Evolutionary conservation across 306 rosid genomes (phyloP).

Genomic region (Hippophae tibetana): DNA sequence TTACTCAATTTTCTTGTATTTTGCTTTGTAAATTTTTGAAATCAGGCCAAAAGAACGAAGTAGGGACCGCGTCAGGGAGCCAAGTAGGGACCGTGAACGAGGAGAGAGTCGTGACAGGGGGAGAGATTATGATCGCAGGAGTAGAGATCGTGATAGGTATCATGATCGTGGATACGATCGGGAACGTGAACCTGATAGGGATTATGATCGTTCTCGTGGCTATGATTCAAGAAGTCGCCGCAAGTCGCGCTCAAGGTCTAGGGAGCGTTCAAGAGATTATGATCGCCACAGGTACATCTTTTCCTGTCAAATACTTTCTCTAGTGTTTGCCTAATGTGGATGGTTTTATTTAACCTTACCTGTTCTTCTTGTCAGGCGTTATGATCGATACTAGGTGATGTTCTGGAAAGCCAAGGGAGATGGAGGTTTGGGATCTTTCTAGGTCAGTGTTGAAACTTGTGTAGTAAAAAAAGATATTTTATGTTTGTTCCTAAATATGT

Average conservation of each 20-base stretch:
- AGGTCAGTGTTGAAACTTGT: slow-evolving; percentile 37
- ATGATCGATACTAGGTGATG: slow-evolving; percentile 59
- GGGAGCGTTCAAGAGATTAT: slow-evolving; percentile 72
- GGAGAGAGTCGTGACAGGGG: slow-evolving; percentile 68
- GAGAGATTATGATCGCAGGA: slow-evolving; percentile 66
- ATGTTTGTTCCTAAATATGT: slow-evolving; percentile 13
- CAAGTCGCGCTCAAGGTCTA: slow-evolving; percentile 79
- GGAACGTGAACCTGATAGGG: slow-evolving; percentile 74
- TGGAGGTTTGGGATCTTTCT: slow-evolving; percentile 28
- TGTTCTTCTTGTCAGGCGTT: slow-evolving; percentile 45
- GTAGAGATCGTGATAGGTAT: slow-evolving; percentile 83
- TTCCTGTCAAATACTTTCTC: neutral
- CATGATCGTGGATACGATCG: slow-evolving; percentile 67
- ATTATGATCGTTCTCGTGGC: slow-evolving; percentile 44
- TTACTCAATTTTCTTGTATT: neutral
- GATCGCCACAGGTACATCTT: slow-evolving; percentile 78
- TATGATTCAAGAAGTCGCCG: slow-evolving; percentile 70
- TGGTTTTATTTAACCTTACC: neutral
- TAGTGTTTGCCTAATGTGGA: too few species aligned
- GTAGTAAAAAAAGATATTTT: slow-evolving; percentile 32
- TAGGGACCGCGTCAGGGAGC: slow-evolving; percentile 67
- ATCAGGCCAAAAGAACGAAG: slow-evolving; percentile 71
- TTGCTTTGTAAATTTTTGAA: neutral
- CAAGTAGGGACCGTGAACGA: slow-evolving; percentile 65
- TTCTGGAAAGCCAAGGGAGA: slow-evolving; percentile 17